Evolutionary conservation across 2,329 filamentous ascomycete species (phyloP), one percentile per base, ranked within the genome.

Genomic region (Ilyonectria mors-panacis): DNA sequence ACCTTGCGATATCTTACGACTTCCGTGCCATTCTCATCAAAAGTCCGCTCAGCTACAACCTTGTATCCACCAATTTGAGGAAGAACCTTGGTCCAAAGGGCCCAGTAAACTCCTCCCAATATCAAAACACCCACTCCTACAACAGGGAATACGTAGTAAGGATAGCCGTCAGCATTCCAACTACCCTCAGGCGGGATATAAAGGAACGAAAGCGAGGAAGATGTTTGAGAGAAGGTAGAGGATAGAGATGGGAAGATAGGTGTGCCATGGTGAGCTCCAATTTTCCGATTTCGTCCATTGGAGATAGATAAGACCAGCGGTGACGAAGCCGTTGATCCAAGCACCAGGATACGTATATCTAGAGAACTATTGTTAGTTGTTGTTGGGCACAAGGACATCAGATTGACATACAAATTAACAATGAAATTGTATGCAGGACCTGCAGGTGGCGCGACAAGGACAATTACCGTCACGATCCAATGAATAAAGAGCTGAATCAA

Each of bases 341-440:
- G 86, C 81, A 1, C 84, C 84, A 0, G 87, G 86, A 63, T 88
- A 88, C 0, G 85, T 86, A 71, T 81, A 81, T 19, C 79, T 81
- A 1, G 50, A 15, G 26, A 0, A 6, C 12, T 2, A 17, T 2
- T 60, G 74, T 81, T 21, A 75, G 69, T 2, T 35, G 7, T 7
- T 1, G 5, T 5, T 23, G 5, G 10, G 10, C 4, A 23, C 6
- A 5, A 0, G n/a, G 9, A 19, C 0, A 3, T 8, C 4, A 13
- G 2, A 2, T 17, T 19, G 0, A 61, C 66, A 0, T 50, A 86
- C 53, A 91, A 76, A 68, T 89, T 87, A 56, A 88, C 83, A 45
- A 91, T 85, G 73, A 93, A 93, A 78, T 90, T 91, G 78, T 93
- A 93, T 0, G 91, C 90, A 17, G 90, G 86, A 0, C 91, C 91